Evolutionary conservation across 1,284 basidiomycete genomes (phyloP).

Genomic region (Trametes polyzona): DNA sequence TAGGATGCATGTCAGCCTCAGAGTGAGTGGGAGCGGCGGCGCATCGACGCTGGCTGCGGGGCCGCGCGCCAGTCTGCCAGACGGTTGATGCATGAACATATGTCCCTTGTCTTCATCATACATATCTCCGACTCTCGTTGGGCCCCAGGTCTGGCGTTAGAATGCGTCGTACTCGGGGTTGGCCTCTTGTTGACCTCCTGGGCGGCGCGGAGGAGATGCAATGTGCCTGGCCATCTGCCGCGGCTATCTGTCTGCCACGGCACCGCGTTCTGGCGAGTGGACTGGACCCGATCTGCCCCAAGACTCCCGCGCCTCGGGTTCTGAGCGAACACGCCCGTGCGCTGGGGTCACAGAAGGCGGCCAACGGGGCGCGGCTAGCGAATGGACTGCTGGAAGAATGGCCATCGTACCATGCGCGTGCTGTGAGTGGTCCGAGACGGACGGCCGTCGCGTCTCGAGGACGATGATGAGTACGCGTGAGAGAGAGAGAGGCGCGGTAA

Average conservation of each 20-base stretch:
- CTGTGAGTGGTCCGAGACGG: slow-evolving; percentile 16
- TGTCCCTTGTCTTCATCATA: not conserved
- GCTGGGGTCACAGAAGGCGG: not conserved
- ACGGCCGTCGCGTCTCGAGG: not conserved
- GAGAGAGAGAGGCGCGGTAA: slow-evolving; percentile 11
- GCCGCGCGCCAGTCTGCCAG: not conserved
- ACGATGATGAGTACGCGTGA: slow-evolving; percentile 5
- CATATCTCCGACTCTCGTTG: not conserved
- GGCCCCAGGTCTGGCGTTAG: not conserved
- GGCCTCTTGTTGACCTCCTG: not conserved
- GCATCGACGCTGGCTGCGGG: not conserved
- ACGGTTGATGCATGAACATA: not conserved
- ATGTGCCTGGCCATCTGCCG: not conserved
- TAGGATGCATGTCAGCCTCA: not conserved
- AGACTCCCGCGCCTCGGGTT: not conserved
- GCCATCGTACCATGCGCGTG: slow-evolving; percentile 20
- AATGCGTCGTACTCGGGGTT: not conserved
- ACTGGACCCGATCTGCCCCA: not conserved
- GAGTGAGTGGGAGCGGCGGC: not conserved
- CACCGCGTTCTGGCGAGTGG: not conserved
- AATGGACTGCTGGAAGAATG: too few relatives aligned
- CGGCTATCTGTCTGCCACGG: too few relatives aligned
- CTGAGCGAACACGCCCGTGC: not conserved
- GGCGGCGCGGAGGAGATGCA: not conserved
- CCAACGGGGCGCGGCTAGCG: not conserved